Evolutionary conservation across 2,329 filamentous ascomycete genomes (phyloP), one percentile per base, ranked within the genome.

Genomic region (Elsinoe batatas): DNA sequence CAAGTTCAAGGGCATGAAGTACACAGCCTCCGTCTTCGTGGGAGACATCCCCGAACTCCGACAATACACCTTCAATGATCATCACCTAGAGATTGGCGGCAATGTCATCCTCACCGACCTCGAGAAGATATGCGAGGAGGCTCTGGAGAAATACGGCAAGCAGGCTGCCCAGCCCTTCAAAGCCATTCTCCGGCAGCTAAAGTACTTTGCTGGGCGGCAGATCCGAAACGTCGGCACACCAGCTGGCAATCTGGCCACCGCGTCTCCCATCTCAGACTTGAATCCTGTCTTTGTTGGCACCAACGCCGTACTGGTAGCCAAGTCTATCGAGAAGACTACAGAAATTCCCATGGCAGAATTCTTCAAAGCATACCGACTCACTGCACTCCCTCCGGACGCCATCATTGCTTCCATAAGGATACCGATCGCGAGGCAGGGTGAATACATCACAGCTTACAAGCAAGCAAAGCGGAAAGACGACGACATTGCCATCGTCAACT

Each of bases 191-290:
- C 97, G 96, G 69, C 91, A 97, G 68, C 82, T 98, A 55, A 86
- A 86, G 61, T 96, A 91, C 68, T 97, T 98, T 70, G 93, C 91
- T 53, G 93, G 93, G 44, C 77, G 93, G 46, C 93, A 98, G 65
- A 97, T 98, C 65, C 81, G 93, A 63, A 98, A 97, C 64, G 91
- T 96, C n/a, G 93, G 91, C 30, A 96, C 93, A 0, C 91, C 91
- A 0, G 93, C 93, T 0, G 93, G 93, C 42, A 98, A 97, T 64
- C 72, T 98, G 32, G 91, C 87, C 1, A 98, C 93, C 0, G 93
- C 93, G 0, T 95, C 90, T 20, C 93, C 93, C 0, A 98, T 97
- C 44, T 96, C 91, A 0, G 93, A 98, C 73, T 73, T 98, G 43
- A 98, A 97, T 64, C 93, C 93, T 0, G 89, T 96, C 0, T 84